phyloP scores from a whole-genome alignment of 140 eudicot species.

The Cichorium intybus region DNA sequence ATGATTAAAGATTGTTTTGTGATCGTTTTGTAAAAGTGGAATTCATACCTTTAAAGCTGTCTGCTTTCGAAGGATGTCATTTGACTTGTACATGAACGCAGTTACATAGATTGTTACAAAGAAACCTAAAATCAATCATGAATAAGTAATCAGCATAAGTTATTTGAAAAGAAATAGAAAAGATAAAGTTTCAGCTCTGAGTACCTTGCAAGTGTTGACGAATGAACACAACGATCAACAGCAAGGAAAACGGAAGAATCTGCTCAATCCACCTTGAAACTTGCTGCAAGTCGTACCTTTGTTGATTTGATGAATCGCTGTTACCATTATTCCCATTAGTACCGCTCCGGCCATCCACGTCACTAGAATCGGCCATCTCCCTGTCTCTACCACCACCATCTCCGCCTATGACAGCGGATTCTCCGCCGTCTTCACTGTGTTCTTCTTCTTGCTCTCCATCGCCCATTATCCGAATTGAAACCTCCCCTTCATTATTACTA shows the following conservation, averaged over 20 bases:
- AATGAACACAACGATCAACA: slow-evolving; percentile 70
- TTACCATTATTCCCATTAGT: slow-evolving; percentile 24
- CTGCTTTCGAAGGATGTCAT: slow-evolving; percentile 88
- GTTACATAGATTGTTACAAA: slow-evolving; percentile 76
- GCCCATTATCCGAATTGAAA: slow-evolving; percentile 62
- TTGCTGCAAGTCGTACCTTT: slow-evolving; percentile 78
- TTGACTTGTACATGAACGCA: slow-evolving; percentile 90
- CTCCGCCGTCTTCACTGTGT: slow-evolving; percentile 18
- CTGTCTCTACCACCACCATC: slow-evolving; percentile 29
- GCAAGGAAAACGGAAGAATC: slow-evolving; percentile 80
- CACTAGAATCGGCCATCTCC: slow-evolving; percentile 33
- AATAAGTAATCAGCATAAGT: neutral
- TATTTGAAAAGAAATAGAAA: neutral
- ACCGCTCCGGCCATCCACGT: slow-evolving; percentile 25
- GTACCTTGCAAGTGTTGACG: slow-evolving; percentile 97
- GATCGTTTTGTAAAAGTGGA: neutral
- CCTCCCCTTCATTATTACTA: slow-evolving; percentile 50
- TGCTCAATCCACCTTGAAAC: slow-evolving; percentile 83
- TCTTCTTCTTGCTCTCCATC: slow-evolving; percentile 34
- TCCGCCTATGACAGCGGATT: slow-evolving; percentile 5
- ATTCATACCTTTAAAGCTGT: slow-evolving; percentile 73
- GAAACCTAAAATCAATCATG: slow-evolving; percentile 56
- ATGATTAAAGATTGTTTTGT: slow-evolving; percentile 3
- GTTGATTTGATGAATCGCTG: slow-evolving; percentile 41
- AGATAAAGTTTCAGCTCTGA: neutral